phyloP scores from a whole-genome alignment of 192 early-diverging fungal genomes.

The Coemansia sp. region DNA sequence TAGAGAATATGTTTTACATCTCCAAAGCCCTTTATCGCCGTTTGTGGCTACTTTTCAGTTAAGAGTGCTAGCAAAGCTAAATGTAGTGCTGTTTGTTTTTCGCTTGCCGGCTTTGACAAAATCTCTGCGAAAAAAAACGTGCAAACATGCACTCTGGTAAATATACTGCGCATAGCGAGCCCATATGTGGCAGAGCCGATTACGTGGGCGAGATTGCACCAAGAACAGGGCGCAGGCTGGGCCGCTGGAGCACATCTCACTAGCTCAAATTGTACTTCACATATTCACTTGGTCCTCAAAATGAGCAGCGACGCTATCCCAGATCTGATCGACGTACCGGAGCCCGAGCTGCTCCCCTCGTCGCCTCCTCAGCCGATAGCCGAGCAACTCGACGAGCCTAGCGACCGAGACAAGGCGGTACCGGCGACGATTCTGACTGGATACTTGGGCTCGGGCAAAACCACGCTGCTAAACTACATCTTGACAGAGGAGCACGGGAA shows the following conservation, averaged over 20 bases:
- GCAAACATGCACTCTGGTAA: no score
- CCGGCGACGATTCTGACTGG: slow-evolving; percentile 65
- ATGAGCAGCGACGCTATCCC: slow-evolving; percentile 48
- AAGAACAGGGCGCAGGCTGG: background rate
- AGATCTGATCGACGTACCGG: slow-evolving; percentile 25
- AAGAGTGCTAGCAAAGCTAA: no score
- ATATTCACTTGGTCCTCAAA: background rate
- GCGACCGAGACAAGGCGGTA: slow-evolving; percentile 24
- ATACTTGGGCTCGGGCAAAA: slow-evolving; percentile 88
- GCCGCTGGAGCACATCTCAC: background rate
- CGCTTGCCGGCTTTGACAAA: no score
- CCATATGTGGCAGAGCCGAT: background rate
- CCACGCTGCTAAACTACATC: slow-evolving; percentile 89
- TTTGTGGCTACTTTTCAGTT: no score
- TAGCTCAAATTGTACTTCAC: background rate
- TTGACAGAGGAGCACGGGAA: slow-evolving; percentile 86
- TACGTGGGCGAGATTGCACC: background rate
- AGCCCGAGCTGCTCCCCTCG: slow-evolving; percentile 4
- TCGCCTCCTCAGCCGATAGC: background rate
- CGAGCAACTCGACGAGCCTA: background rate
- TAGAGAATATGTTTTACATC: no score
- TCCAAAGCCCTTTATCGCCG: no score
- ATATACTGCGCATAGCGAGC: background rate
- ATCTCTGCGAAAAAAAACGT: no score
- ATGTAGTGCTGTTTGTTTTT: no score